Base-by-base conservation (phyloP, 345 rosid species). In the Brassica incana region DNA sequence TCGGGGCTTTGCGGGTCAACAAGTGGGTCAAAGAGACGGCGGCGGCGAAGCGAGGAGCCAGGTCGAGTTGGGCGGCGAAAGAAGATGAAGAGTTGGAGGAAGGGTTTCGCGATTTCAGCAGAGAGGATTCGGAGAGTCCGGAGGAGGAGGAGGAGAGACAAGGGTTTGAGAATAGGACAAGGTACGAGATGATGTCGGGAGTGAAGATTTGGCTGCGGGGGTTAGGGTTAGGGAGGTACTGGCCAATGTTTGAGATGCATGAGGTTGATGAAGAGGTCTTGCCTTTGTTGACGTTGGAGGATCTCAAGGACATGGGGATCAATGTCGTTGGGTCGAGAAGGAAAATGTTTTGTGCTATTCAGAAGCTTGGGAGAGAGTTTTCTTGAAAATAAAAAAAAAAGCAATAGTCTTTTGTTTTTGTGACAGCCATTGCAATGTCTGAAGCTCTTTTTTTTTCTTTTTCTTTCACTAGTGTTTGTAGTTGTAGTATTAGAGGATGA, bases 261-360 rank as follows among this genome's bases (percentile, higher is more conserved):
- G 97, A 92, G 78, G 97, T 92, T 72, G 97, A 92, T 81, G 95
- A 92, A 79, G 90, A 90, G 68, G 90, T 92, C 2, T 81, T 92
- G 86, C 95, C 95, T 14, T 86, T 88, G 90, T 83, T 92, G 75
- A 90, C 97, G 16, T 64, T 92, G 85, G 97, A 90, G 82, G 97
- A 92, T 87, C 88, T 92, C 79, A 92, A 92, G 78, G 97, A 92
- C 77, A 92, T 92, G 93, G 97, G 97, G 14, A 90, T 92, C 52
- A 92, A 80, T 84, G 97, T 95, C 5, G 97, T 92, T 72, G 97
- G 97, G 11, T 89, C 97, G 0, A 85, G 97, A 66, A 92, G 97
- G 84, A 92, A 92, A 87, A 82, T 92, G 95, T 92, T 76, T 70
- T 88, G 87, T 5, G 95, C 95, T 0, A 87, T 92, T 33, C 97